Evolutionary conservation across 176 grass and related monocot species (phyloP).

Genomic region (Dendrocalamus sinicus): DNA sequence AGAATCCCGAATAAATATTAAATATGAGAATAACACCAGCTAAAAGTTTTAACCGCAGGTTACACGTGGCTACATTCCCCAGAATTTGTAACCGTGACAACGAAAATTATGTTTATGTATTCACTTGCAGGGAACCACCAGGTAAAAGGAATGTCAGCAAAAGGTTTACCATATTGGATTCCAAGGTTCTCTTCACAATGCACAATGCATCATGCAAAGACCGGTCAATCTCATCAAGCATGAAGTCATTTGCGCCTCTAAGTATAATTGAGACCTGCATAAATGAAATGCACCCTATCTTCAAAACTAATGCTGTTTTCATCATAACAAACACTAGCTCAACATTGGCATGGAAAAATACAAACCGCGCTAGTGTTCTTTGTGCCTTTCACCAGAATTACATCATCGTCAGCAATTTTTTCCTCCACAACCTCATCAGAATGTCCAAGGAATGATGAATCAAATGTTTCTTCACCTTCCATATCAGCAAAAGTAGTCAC

Average conservation of each 20-base stretch:
- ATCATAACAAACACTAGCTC: background rate
- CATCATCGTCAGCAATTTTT: slow-evolving; percentile 85
- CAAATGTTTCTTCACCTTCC: slow-evolving; percentile 98
- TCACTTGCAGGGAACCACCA: background rate
- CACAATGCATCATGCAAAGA: slow-evolving; percentile 85
- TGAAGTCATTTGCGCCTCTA: slow-evolving; percentile 91
- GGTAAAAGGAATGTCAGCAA: background rate
- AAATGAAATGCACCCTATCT: slow-evolving; percentile 1
- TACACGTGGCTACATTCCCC: background rate
- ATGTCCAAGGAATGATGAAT: slow-evolving; percentile 78
- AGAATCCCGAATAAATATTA: background rate
- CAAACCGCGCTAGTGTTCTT: slow-evolving; percentile 84
- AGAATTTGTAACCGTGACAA: background rate
- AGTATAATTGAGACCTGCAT: slow-evolving; percentile 84
- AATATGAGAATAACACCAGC: background rate
- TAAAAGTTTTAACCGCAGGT: background rate
- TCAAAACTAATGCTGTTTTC: background rate
- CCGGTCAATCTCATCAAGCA: slow-evolving; percentile 92
- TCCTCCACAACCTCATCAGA: slow-evolving; percentile 84
- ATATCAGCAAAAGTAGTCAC: slow-evolving; percentile 95
- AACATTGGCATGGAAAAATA: slow-evolving; percentile 34
- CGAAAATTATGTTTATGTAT: background rate
- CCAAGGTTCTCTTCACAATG: slow-evolving; percentile 91
- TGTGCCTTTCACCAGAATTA: slow-evolving; percentile 89
- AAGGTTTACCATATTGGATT: slow-evolving; percentile 75